A percentile compares a stretch with the other conserved stretches of the same genome.
These are phyloP conservation scores for Entomortierella parvispora DNA, from an alignment of 192 early-diverging fungal species.

Conservation along the genomic window DNA sequence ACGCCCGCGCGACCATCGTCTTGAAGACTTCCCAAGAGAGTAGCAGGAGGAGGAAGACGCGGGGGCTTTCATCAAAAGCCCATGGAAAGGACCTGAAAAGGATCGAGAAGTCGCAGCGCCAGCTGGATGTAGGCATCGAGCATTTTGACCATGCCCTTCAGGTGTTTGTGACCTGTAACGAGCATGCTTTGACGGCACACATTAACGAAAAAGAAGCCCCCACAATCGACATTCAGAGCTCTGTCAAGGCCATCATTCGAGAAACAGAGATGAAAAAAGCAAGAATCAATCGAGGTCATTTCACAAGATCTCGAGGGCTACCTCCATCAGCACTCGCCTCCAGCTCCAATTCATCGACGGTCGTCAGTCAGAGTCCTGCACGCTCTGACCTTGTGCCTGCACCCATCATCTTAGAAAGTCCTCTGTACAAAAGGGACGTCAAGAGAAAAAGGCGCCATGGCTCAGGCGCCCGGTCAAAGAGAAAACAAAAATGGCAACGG, in stretches of 20 bases:
- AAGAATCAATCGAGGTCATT: not conserved
- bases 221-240: no score
- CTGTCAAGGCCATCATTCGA: no score
- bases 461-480: not conserved
- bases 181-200: not conserved
- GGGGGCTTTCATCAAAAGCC: not conserved
- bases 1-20: not conserved
- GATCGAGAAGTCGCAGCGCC: not conserved
- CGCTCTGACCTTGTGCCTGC: no score
- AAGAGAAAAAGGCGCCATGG: not conserved
- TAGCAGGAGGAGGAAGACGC: no score
- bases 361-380: no score
- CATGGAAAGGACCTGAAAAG: not conserved
- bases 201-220: not conserved
- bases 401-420: not conserved
- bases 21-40: not conserved
- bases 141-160: slow-evolving; percentile 1
- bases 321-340: not conserved
- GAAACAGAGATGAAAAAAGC: not conserved
- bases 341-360: no score
- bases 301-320: not conserved
- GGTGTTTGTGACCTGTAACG: slow-evolving; percentile 3
- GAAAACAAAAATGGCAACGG: slow-evolving; percentile 8
- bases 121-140: not conserved
- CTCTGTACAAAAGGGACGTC: not conserved